Evolutionary conservation across 805 yeast species (phyloP).

Genomic region (Nakazawaea ishiwadae): DNA sequence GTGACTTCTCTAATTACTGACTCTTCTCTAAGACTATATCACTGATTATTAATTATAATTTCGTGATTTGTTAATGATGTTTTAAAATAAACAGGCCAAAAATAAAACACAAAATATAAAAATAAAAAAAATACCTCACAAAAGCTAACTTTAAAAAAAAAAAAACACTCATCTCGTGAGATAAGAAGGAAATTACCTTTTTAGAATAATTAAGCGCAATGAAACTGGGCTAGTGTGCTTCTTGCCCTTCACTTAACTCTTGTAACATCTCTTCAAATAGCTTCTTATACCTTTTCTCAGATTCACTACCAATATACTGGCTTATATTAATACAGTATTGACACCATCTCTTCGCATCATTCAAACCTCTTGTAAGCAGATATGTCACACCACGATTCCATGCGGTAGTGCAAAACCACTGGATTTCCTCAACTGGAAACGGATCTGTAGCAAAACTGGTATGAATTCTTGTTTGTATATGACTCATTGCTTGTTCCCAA

Average conservation of each 20-base stretch:
- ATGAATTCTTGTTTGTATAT: slow-evolving; percentile 1
- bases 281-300: slow-evolving; percentile 7
- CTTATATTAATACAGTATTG: slow-evolving; percentile 13
- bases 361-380: slow-evolving; percentile 19
- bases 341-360: slow-evolving; percentile 12
- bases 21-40: neutral
- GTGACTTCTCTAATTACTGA: neutral
- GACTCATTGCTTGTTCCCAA: slow-evolving; percentile 1
- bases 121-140: neutral
- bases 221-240: too few species aligned
- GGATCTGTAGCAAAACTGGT: neutral
- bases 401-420: slow-evolving; percentile 29
- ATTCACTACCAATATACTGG: slow-evolving; percentile 1
- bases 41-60: too few species aligned
- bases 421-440: slow-evolving; percentile 22
- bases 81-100: neutral
- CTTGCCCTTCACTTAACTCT: neutral
- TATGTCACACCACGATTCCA: slow-evolving; percentile 35
- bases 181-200: neutral
- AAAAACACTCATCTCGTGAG: slow-evolving; percentile 2
- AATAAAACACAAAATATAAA: neutral
- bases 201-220: neutral
- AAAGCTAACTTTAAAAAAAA: neutral
- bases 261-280: slow-evolving; percentile 9
- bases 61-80: too few species aligned